Percentiles rank a stretch among this genome's conserved stretches.
Evolutionary conservation across 2,329 filamentous ascomycete species (phyloP).

Genomic region (Apiospora rasikravindrae): DNA sequence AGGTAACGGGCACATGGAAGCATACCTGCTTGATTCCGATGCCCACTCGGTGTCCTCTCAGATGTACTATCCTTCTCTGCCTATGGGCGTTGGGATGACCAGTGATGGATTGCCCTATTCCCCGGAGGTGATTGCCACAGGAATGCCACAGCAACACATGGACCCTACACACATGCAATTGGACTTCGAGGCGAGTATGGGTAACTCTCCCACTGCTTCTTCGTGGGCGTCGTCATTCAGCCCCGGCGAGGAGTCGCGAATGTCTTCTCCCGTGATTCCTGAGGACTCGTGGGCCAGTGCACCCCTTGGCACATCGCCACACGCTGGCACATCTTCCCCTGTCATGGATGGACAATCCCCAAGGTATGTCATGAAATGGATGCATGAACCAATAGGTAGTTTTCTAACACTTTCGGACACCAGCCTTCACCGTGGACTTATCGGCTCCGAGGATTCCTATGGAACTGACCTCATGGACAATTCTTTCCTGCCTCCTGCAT

Average conservation of each 20-base stretch:
- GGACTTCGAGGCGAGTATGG: slow-evolving; percentile 56
- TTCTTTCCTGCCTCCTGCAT: slow-evolving; percentile 48
- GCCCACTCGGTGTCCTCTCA: slow-evolving; percentile 52
- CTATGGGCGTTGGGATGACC: slow-evolving; percentile 50
- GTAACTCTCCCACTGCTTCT: slow-evolving; percentile 56
- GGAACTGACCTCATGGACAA: slow-evolving; percentile 43
- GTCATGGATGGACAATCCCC: slow-evolving; percentile 56
- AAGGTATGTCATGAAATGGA: slow-evolving; percentile 52
- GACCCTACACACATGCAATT: slow-evolving; percentile 61
- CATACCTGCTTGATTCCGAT: slow-evolving; percentile 58
- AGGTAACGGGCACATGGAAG: slow-evolving; percentile 59
- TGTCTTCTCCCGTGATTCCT: slow-evolving; percentile 54
- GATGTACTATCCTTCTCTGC: slow-evolving; percentile 56
- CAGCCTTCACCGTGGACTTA: slow-evolving; percentile 46
- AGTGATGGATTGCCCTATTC: slow-evolving; percentile 50
- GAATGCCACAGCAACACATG: slow-evolving; percentile 58
- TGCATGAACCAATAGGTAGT: slow-evolving; percentile 34
- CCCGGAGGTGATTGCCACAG: slow-evolving; percentile 46
- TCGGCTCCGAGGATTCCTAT: slow-evolving; percentile 44
- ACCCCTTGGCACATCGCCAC: slow-evolving; percentile 48
- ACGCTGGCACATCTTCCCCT: slow-evolving; percentile 55
- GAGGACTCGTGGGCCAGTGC: slow-evolving; percentile 54
- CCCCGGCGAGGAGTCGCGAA: slow-evolving; percentile 54
- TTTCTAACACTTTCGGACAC: slow-evolving; percentile 38
- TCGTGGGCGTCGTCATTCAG: slow-evolving; percentile 58